phyloP scores from a whole-genome alignment of 352 stramenopile species.

The Pythium dissotocum region DNA sequence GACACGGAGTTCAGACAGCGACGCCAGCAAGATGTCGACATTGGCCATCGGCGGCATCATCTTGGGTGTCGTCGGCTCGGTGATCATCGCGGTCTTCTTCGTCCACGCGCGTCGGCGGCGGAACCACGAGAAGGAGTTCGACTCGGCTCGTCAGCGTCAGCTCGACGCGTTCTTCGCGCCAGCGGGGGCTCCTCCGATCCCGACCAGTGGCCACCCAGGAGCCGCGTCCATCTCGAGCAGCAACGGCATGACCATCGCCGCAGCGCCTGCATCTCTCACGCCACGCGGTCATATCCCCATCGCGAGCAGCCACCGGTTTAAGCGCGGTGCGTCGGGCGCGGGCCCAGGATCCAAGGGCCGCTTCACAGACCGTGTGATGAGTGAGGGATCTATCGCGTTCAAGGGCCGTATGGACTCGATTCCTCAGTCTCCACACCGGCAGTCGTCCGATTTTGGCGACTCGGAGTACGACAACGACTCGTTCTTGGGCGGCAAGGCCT shows the following conservation, averaged over 20 bases:
- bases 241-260: constrained; percentile 22
- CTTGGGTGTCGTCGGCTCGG: constrained; percentile 42
- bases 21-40: constrained; percentile 11
- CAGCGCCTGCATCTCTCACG: constrained; percentile 7
- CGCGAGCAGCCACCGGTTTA: constrained; percentile 50
- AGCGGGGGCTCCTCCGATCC: constrained; percentile 1
- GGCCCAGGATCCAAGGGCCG: constrained; percentile 1
- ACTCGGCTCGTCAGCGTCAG: constrained; percentile 23
- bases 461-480: constrained; percentile 4
- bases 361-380: constrained; percentile 18
- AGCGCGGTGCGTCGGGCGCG: constrained; percentile 13
- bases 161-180: constrained; percentile 21
- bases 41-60: constrained; percentile 43
- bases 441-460: constrained; percentile 19
- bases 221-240: constrained; percentile 14
- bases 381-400: constrained; percentile 6
- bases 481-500: constrained; percentile 18
- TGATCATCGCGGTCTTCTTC: constrained; percentile 59
- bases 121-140: constrained; percentile 20
- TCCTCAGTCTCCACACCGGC: constrained; percentile 4
- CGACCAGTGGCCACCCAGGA: constrained; percentile 15
- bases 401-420: constrained; percentile 19
- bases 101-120: constrained; percentile 39
- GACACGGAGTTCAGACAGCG: constrained; percentile 18
- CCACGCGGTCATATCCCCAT: constrained; percentile 26